Base-by-base conservation (phyloP, 495 filamentous ascomycete genomes). In the Talaromyces wortmannii region DNA sequence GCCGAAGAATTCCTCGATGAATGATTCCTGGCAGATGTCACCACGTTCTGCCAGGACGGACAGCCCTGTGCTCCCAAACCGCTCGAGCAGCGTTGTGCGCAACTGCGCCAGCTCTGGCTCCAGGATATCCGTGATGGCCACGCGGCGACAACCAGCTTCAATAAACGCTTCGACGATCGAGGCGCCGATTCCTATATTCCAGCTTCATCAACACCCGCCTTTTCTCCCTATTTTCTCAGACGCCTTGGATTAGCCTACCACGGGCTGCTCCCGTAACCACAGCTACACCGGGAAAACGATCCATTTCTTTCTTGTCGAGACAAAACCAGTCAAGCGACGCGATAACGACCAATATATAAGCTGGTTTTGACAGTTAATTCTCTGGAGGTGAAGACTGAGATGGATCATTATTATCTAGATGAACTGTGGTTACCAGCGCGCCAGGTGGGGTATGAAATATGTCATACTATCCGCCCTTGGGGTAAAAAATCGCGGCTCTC, bases 81-180 rank as follows among this genome's bases (percentile, higher is more conserved):
- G 51, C 17, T 81, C 66, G 3, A 56, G 49, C 29, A 64, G 47
- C 44, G 49, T 53, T 0, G 75, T 79, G n/a, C n/a, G n/a, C n/a
- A n/a, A n/a, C 15, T 68, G 57, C 0, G 68, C 53, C 5, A 81
- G 62, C 0, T 71, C 67, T 8, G 52, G 43, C 8, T 58, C 62
- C 49, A 78, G 73, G 11, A 74, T 53, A 54, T 83, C 80, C n/a
- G 74, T 76, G 53, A 83, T 73, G 7, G 72, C 72, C 47, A 82
- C 74, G 29, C 61, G 57, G 0, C 61, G 32, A 65, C 78, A 81
- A n/a, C 80, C 79, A 47, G 71, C 71, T 3, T 61, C 54, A 0
- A 74, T 78, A 61, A 83, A 83, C 0, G 68, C 71, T 16, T 65
- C 68, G n/a, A 77, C 76, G 7, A 70, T 70, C 4, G 76, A 76